phyloP scores from a whole-genome alignment of 306 rosid species.

The Vigna mungo region DNA sequence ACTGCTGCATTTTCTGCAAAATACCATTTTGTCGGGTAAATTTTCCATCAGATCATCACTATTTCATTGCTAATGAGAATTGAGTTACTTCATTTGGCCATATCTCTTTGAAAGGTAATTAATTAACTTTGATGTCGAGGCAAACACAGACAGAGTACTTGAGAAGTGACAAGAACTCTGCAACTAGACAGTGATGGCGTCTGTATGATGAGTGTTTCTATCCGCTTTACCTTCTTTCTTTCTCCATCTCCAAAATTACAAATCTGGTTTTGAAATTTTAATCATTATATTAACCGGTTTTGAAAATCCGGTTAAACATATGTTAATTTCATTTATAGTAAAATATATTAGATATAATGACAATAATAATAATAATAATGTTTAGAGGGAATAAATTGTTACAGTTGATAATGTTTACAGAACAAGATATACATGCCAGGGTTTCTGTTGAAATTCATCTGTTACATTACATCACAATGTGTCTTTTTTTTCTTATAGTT shows the following conservation, averaged over 20 bases:
- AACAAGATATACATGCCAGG: neutral
- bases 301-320: too few relatives aligned
- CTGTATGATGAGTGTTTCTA: neutral
- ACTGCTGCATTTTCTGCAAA: slow-evolving; percentile 12
- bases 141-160: neutral
- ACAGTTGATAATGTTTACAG: neutral
- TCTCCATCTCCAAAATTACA: too few relatives aligned
- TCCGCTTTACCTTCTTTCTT: too few relatives aligned
- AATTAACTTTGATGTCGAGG: neutral
- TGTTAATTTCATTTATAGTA: too few relatives aligned
- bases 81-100: neutral
- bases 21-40: neutral
- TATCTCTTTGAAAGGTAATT: neutral
- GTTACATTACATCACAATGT: neutral
- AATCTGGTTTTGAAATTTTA: too few relatives aligned
- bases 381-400: neutral
- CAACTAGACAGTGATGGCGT: neutral
- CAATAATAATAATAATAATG: too few relatives aligned
- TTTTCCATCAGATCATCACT: neutral
- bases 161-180: neutral
- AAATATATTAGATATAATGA: too few relatives aligned
- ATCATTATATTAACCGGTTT: too few relatives aligned
- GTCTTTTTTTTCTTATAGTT: too few relatives aligned
- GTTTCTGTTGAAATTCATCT: slow-evolving; percentile 16
- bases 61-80: neutral